Evolutionary conservation across 805 yeast species (phyloP), one percentile per base, ranked within the genome.

Genomic region (Lipomyces anomalus): DNA sequence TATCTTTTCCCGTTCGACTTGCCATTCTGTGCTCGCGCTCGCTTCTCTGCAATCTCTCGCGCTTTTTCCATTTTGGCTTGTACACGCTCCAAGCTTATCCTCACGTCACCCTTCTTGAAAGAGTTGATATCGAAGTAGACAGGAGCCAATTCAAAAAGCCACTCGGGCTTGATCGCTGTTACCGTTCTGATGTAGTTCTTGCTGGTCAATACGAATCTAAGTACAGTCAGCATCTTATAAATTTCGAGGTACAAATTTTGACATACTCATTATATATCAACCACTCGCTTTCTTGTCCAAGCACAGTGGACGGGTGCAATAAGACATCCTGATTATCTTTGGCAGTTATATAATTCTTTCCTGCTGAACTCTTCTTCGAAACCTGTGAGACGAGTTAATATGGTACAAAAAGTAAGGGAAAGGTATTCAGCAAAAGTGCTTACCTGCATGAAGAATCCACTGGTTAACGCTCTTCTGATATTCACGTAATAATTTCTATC

Each of bases 241-340:
- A n/a, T n/a, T n/a, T 28, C 32, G n/a, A 11, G 11, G n/a, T 11
- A 28, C 11, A 28, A 28, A 28, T 28, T 28, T 11, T 11, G n/a
- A n/a, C n/a, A n/a, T n/a, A n/a, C 68, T 90, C 98, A 66, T 92
- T 86, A 72, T 92, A 92, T 40, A 92, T 73, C 38, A 92, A 85
- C 90, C 95, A 92, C 63, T 90, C 97, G 50, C 82, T 82, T 47
- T 85, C 92, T 47, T 80, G 82, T n/a, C 84, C 83, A 47, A 90
- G 69, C 7, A 88, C 92, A 1, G 97, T 86, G 44, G 92, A 82
- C 50, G 98, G 98, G 63, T 92, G 98, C 38, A 92, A 74, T 58
- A 88, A 68, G 9, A 90, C 97, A 52, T 90, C 97, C 70, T 92
- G 98, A 61, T 89, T 88, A 66, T 92, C 98, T 67, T 88, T 88